Evolutionary conservation across 73 alveolate species (phyloP).

Genomic region (Stentor roeselii): DNA sequence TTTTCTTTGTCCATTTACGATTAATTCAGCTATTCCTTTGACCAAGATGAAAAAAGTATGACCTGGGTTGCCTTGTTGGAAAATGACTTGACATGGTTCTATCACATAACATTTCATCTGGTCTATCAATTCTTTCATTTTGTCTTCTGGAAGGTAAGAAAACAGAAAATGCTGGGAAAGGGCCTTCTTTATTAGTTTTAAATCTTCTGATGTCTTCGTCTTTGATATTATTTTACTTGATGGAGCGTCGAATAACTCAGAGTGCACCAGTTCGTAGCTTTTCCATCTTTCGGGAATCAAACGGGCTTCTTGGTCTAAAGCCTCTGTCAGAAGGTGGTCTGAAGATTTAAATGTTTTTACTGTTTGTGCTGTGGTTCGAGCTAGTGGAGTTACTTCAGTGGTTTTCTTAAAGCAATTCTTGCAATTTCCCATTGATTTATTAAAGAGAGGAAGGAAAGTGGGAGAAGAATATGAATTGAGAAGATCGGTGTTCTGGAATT

Average conservation of each 20-base stretch:
- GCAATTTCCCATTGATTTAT: no score
- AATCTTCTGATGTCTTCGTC: background rate
- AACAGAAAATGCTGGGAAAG: background rate
- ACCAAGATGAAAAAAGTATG: background rate
- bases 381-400: background rate
- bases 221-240: background rate
- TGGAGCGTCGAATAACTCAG: background rate
- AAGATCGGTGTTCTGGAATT: background rate
- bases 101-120: background rate
- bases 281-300: background rate
- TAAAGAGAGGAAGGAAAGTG: no score
- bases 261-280: background rate
- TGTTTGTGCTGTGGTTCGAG: background rate
- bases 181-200: background rate
- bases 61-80: background rate
- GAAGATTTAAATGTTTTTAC: background rate
- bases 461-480: background rate
- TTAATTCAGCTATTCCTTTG: background rate
- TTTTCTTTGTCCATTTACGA: background rate
- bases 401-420: background rate
- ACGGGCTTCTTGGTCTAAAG: background rate
- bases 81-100: background rate
- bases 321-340: background rate
- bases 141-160: background rate
- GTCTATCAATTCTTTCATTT: background rate